These are phyloP conservation scores for Panicum miliaceum DNA, from an alignment of 176 grass and related monocot genomes.

Conservation along the genomic window DNA sequence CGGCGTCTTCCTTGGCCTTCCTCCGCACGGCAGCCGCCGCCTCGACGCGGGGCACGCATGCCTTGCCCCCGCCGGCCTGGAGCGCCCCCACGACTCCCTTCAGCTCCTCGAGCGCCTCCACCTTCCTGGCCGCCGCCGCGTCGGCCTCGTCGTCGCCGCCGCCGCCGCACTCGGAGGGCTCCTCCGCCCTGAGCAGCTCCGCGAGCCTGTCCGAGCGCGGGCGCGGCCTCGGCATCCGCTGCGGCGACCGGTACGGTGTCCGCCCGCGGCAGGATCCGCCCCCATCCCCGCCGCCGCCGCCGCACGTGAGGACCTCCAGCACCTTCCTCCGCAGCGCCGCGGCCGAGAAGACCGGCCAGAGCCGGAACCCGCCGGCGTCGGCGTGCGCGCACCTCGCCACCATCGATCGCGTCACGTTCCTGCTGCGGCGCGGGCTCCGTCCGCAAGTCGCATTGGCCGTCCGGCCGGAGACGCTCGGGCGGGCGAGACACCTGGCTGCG, in stretches of 20 bases:
- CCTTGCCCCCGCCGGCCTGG: constrained; percentile 1
- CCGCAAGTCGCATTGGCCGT: constrained; percentile 50
- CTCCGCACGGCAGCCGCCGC: constrained; percentile 66
- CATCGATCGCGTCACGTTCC: not conserved
- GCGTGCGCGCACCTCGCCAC: constrained; percentile 48
- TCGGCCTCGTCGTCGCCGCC: constrained; percentile 30
- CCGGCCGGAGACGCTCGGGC: not conserved
- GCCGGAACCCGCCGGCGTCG: constrained; percentile 47
- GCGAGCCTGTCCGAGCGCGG: constrained; percentile 60
- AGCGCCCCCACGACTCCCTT: constrained; percentile 61
- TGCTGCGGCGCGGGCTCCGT: constrained; percentile 18
- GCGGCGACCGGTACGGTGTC: constrained; percentile 29
- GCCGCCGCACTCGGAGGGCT: constrained; percentile 66
- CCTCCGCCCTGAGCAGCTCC: constrained; percentile 70
- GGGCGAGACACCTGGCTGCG: constrained; percentile 34
- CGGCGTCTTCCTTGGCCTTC: constrained; percentile 78
- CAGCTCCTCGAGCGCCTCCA: constrained; percentile 44
- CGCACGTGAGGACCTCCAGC: constrained; percentile 62
- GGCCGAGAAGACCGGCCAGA: constrained; percentile 71
- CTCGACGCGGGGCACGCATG: constrained; percentile 36
- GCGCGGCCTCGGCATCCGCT: constrained; percentile 38
- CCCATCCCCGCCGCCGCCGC: not conserved
- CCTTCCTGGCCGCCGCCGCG: constrained; percentile 38
- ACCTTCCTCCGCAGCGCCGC: constrained; percentile 61
- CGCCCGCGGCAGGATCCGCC: constrained; percentile 17